phyloP scores from a whole-genome alignment of 176 grass and related monocot genomes.

The Cocos nucifera region DNA sequence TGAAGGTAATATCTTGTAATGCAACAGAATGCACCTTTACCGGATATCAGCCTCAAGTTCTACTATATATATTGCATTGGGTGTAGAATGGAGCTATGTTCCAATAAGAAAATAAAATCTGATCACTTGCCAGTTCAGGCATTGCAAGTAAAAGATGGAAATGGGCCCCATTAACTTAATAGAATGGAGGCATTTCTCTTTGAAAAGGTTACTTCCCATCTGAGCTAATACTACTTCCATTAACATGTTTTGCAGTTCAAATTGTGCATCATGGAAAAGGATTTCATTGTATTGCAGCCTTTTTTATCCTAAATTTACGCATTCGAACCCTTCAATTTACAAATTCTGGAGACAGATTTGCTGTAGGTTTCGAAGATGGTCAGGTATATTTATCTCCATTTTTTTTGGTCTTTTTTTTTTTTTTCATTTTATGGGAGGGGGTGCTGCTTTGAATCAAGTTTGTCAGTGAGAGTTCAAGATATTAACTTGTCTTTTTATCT shows the following conservation, averaged over 20 bases:
- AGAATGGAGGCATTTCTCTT: slow-evolving; percentile 1
- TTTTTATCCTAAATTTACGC: slow-evolving; percentile 42
- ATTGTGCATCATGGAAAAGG: slow-evolving; percentile 55
- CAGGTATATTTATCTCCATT: slow-evolving; percentile 44
- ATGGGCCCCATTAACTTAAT: too few species aligned
- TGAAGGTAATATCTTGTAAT: slow-evolving; percentile 57
- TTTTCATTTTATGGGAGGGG: slow-evolving; percentile 9
- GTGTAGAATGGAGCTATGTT: too few species aligned
- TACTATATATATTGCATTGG: too few species aligned
- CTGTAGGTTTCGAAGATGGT: slow-evolving; percentile 68
- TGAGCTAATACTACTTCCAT: slow-evolving; percentile 8
- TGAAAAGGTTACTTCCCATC: not conserved
- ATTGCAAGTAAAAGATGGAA: too few species aligned
- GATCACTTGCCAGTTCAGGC: too few species aligned
- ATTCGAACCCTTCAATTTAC: slow-evolving; percentile 41
- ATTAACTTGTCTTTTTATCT: slow-evolving; percentile 18
- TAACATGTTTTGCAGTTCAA: slow-evolving; percentile 32
- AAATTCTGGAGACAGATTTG: slow-evolving; percentile 46
- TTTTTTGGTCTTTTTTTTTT: slow-evolving; percentile 6
- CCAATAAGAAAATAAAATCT: too few species aligned
- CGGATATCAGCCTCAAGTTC: too few species aligned
- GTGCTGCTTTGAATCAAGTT: not conserved
- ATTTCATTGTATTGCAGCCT: slow-evolving; percentile 66
- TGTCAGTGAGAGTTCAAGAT: not conserved
- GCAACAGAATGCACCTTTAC: too few species aligned